Base-by-base conservation (phyloP, 768 basidiomycete genomes). In the Gloeopeniophorella convolvens region DNA sequence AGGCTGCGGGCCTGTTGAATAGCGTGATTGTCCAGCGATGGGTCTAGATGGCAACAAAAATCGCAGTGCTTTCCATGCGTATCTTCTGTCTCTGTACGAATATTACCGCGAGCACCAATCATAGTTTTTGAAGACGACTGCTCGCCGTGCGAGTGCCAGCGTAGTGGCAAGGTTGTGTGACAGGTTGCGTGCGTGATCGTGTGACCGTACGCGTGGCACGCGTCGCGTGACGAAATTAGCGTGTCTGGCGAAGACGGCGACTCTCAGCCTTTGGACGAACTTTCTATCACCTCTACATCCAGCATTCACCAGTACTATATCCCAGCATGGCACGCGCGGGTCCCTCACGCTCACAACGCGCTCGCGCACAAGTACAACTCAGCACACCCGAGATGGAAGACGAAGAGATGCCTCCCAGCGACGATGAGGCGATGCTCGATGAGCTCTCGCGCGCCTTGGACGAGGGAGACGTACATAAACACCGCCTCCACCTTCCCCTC, bases 281-380 rank as follows among this genome's bases (percentile, higher is more conserved):
- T n/a, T n/a, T n/a, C n/a, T n/a, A n/a, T n/a, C n/a, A n/a, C n/a
- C n/a, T n/a, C n/a, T n/a, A n/a, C 2, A 36, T 16, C 35, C 20
- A 8, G n/a, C n/a, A 9, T 4, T 18, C 35, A 8, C 16, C 16
- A 6, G 13, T 31, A 13, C 12, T 5, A 18, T 6, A 5, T 21
- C 35, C 33, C 6, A 54, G 24, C 5, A 70, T 70, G 68, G 50
- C 67, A 9, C 63, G 66, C 16, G 65, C 65, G 36, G 66, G 63
- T 11, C 66, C 66, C 12, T 60, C 54, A 16, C 62, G 73, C 49
- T 72, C 75, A 16, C 76, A 65, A 59, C 68, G 68, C 31, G 60
- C 65, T 5, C 62, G 59, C 63, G 65, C 41, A 54, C 61, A 41
- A 31, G 61, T 44, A 63, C 42, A 56, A 57, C 32, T 55, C 42